Percentiles rank a stretch among this genome's conserved stretches.
Conservation (phyloP, 768 basidiomycete species). For the Lentinula raphanica region DNA sequence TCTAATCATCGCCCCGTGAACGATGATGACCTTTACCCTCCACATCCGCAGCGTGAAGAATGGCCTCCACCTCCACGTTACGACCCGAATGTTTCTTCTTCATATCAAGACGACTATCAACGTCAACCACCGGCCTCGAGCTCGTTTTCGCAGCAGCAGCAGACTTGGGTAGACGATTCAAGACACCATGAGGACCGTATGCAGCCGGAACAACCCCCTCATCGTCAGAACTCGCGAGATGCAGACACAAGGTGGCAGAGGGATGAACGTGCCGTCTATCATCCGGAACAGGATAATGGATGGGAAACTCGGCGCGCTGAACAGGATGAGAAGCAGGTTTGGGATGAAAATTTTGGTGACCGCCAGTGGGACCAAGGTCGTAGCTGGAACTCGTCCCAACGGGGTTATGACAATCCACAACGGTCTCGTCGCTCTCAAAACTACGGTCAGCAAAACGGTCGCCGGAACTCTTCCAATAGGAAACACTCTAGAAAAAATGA, state of each 20-base stretch:
- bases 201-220: slow-evolving; percentile 32
- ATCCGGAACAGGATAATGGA: slow-evolving; percentile 42
- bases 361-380: slow-evolving; percentile 72
- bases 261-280: slow-evolving; percentile 32
- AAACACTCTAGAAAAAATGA: slow-evolving; percentile 2
- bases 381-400: slow-evolving; percentile 52
- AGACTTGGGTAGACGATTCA: slow-evolving; percentile 32
- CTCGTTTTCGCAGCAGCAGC: slow-evolving; percentile 36
- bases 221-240: slow-evolving; percentile 28
- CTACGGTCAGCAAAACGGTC: slow-evolving; percentile 28
- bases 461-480: slow-evolving; percentile 15
- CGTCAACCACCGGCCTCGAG: slow-evolving; percentile 35
- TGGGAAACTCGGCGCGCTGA: slow-evolving; percentile 51
- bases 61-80: slow-evolving; percentile 46
- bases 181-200: slow-evolving; percentile 22
- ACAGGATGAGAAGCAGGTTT: slow-evolving; percentile 33
- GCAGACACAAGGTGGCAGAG: slow-evolving; percentile 29
- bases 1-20: slow-evolving; percentile 21
- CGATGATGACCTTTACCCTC: slow-evolving; percentile 31
- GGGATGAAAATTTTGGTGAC: slow-evolving; percentile 30
- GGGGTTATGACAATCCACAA: slow-evolving; percentile 32
- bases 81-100: slow-evolving; percentile 37
- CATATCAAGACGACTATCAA: slow-evolving; percentile 42
- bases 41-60: slow-evolving; percentile 34
- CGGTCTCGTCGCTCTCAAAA: slow-evolving; percentile 12